Base-by-base conservation (phyloP, 352 stramenopile genomes). In the Globisporangium viniferum region DNA sequence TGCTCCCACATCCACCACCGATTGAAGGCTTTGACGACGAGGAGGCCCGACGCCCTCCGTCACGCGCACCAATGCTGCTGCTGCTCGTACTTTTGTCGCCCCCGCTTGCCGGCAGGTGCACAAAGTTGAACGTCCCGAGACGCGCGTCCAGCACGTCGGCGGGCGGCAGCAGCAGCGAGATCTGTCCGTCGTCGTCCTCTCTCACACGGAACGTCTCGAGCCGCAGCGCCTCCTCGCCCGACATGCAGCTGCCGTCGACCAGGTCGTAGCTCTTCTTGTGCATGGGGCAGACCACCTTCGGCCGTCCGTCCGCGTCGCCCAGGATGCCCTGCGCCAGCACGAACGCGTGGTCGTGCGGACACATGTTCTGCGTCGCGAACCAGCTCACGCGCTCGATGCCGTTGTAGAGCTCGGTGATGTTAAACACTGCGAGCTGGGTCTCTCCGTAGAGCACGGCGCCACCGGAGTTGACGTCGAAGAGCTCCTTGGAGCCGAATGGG, bases 351-450 rank as follows among this genome's bases (percentile, higher is more conserved):
- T 97, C 95, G 77, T 96, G 87, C 7, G 92, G 91, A 67, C 91
- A 98, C 87, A 98, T 96, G 70, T 98, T 98, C 76, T 98, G 93
- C 57, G 91, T 97, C 64, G 87, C 91, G 68, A 93, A 97, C 90
- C 89, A 97, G 72, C 91, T 88, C 29, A 88, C 77, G 24, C 80
- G 78, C 49, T 80, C 84, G 73, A 88, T 82, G 48, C 79, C 79
- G 56, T 88, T 84, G 69, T 70, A 84, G 69, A 79, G 69, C 70
- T 84, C 77, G 1, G 66, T 67, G 55, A 95, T 91, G 76, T 97
- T 97, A 73, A 97, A 98, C 18, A 98, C 80, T 20, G 91, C 91
- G 27, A 98, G 73, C 74, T 98, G 91, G 7, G 88, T 91, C 61
- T 96, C 87, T 41, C 93, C 91, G 71, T 97, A 97, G 9, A 97